Percentiles rank a stretch among this genome's conserved stretches.
Conservation (phyloP, 78 protist genomes). For the Dictyostelium citrinum region DNA sequence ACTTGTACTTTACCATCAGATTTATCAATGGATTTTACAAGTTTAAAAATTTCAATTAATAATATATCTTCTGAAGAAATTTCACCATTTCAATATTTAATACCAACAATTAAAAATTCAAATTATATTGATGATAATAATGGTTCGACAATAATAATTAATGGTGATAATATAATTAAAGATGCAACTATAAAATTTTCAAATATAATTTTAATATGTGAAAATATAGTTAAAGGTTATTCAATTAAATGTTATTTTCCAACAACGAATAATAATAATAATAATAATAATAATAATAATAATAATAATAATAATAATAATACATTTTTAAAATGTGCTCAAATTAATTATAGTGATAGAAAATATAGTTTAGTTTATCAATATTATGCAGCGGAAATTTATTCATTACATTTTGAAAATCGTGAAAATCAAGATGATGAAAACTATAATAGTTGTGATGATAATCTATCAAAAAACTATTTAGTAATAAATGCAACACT, state of each 20-base stretch:
- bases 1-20: not conserved
- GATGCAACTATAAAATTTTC: not conserved
- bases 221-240: not conserved
- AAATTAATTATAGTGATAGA: not conserved
- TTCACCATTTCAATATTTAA: not conserved
- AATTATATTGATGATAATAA: not conserved
- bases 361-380: not conserved
- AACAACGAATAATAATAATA: not conserved
- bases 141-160: not conserved
- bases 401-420: not conserved
- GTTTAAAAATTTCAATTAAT: not conserved
- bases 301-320: too few relatives aligned
- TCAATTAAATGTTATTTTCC: not conserved
- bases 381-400: not conserved
- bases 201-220: not conserved
- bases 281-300: too few relatives aligned
- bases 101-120: not conserved
- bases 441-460: not conserved
- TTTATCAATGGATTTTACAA: not conserved
- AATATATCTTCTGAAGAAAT: not conserved
- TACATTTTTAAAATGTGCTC: not conserved
- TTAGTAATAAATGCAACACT: not conserved
- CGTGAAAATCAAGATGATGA: not conserved
- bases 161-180: not conserved
- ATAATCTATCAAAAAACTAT: not conserved